A percentile compares a stretch with the other conserved stretches of the same genome.
Evolutionary conservation across 768 basidiomycete species (phyloP).

Genomic region (Naematelia aurantialba): DNA sequence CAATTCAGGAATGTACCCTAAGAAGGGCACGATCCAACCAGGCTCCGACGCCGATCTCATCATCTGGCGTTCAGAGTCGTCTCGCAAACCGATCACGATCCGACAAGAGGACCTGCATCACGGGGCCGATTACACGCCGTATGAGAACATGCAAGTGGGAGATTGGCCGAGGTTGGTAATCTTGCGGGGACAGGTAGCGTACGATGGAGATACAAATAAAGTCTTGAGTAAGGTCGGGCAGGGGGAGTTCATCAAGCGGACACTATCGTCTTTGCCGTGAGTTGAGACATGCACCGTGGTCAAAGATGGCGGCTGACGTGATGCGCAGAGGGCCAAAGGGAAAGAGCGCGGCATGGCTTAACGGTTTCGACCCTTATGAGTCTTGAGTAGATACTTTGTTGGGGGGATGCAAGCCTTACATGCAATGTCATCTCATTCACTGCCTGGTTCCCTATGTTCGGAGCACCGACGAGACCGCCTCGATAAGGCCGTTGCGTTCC

Average conservation of each 20-base stretch:
- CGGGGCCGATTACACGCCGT: constrained; percentile 51
- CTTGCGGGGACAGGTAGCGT: constrained; percentile 24
- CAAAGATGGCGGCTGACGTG: neutral
- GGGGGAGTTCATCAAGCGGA: constrained; percentile 29
- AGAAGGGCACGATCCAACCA: constrained; percentile 48
- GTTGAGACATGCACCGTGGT: neutral
- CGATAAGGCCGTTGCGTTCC: too few relatives aligned
- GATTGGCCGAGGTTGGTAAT: constrained; percentile 49
- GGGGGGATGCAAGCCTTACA: too few relatives aligned
- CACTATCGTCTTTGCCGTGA: constrained; percentile 28
- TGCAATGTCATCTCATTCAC: too few relatives aligned
- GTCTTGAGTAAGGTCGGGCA: constrained; percentile 16
- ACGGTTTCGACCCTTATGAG: constrained; percentile 28
- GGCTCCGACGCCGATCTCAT: constrained; percentile 50
- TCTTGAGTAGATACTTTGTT: too few relatives aligned
- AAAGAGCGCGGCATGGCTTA: constrained; percentile 23
- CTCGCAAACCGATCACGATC: constrained; percentile 20
- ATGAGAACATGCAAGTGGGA: constrained; percentile 47
- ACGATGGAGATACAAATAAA: constrained; percentile 22
- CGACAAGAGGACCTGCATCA: constrained; percentile 42
- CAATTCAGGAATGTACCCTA: constrained; percentile 43
- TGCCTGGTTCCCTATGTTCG: too few relatives aligned
- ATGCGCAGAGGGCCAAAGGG: constrained; percentile 25
- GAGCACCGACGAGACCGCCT: too few relatives aligned
- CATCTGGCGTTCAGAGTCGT: constrained; percentile 34